Base-by-base conservation (phyloP, 768 basidiomycete genomes). In the Suillus plorans region DNA sequence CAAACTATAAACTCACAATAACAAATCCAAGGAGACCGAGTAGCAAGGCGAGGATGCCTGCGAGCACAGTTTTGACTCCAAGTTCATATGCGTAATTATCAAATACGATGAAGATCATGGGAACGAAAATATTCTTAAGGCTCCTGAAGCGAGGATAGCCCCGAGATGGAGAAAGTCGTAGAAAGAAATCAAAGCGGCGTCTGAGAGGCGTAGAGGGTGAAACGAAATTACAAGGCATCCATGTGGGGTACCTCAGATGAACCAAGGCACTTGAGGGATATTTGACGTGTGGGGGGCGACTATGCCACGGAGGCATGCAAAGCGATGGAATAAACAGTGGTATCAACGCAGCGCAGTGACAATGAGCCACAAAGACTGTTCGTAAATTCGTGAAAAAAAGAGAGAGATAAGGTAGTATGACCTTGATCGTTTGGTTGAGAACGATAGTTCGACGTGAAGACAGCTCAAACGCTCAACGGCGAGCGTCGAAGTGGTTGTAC, bases 1-100 rank as follows among this genome's bases (percentile, higher is more conserved):
- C 14, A n/a, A 2, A 18, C 13, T 37, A 49, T 34, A 36, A 14
- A 67, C 71, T 47, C 22, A 74, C 74, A 47, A 73, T 63, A 37
- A 73, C 68, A 63, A 70, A 71, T 22, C 71, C 71, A 28, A 75
- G 64, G 22, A 69, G 67, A 60, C 71, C 68, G 34, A 70, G 64
- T 12, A 70, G 66, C 25, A 69, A 64, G 5, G 74, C 73, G n/a
- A 70, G 59, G 16, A 74, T 53, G 37, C 68, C 69, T n/a, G 71
- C 67, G 44, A 71, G 60, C 22, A 69, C 58, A 57, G 70, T 55
- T 42, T 63, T 63, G 37, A 53, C 52, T 20, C 50, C 62, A 22
- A 64, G 53, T 16, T 65, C 18, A 44, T 65, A 55, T 34, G 64
- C 34, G 34, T 45, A 44, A 41, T 63, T 28, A 53, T 49, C 62